Percentiles rank a stretch among this genome's conserved stretches.
Evolutionary conservation across 108 stramenopile genomes (phyloP).

Genomic region (Conticribra guillardii): DNA sequence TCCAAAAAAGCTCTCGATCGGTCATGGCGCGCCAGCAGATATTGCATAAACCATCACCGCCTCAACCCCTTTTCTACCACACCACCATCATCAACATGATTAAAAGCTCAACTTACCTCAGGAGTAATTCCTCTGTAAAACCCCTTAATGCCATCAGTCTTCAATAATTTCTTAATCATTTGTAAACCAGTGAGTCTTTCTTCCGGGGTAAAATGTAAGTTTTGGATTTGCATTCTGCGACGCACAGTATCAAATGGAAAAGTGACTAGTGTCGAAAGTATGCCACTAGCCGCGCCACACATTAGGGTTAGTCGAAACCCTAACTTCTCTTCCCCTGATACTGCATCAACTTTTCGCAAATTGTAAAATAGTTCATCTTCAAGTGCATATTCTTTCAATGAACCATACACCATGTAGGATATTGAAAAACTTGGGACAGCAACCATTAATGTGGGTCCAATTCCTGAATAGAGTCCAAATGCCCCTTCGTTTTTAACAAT

Average conservation of each 20-base stretch:
- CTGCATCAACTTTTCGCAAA: slow-evolving; percentile 79
- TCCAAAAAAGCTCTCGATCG: too few relatives aligned
- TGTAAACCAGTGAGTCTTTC: slow-evolving; percentile 63
- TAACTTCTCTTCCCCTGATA: slow-evolving; percentile 77
- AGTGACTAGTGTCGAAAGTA: slow-evolving; percentile 74
- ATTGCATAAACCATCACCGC: too few relatives aligned
- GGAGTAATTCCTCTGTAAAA: slow-evolving; percentile 92
- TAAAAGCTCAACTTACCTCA: too few relatives aligned
- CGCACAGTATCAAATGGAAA: slow-evolving; percentile 94
- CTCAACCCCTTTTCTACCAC: too few relatives aligned
- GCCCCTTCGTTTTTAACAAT: slow-evolving; percentile 82
- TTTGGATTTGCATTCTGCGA: slow-evolving; percentile 92
- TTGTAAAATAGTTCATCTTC: slow-evolving; percentile 92
- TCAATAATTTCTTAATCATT: slow-evolving; percentile 61
- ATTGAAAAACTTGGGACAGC: slow-evolving; percentile 92
- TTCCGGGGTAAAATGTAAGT: slow-evolving; percentile 68
- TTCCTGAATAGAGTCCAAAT: slow-evolving; percentile 84
- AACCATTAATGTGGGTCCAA: slow-evolving; percentile 83
- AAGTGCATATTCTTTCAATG: slow-evolving; percentile 73
- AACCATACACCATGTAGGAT: slow-evolving; percentile 89
- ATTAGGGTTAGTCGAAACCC: slow-evolving; percentile 76
- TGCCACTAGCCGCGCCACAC: slow-evolving; percentile 85
- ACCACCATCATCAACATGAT: too few relatives aligned
- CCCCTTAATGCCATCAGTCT: slow-evolving; percentile 75
- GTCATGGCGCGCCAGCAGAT: too few relatives aligned